Base-by-base conservation (phyloP, 108 stramenopile genomes). In the Seminavis robusta region DNA sequence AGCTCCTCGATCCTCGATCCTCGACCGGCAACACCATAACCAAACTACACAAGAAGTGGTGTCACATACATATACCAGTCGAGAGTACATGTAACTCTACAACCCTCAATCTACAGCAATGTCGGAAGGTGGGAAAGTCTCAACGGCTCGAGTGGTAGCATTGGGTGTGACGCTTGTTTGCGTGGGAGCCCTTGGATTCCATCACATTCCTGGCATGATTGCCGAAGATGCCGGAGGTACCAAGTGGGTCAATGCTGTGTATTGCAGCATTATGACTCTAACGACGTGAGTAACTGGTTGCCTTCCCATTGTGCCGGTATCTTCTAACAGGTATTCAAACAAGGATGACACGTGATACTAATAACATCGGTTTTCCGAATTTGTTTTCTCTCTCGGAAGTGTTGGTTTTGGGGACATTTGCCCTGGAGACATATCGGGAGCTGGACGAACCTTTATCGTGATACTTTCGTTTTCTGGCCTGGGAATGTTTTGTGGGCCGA, bases 391-490 rank as follows among this genome's bases (percentile, higher is more conserved):
- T 24, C 21, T 20, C 28, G 59, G 36, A 33, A 66, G 77, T 3
- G 65, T 76, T 39, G 74, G 80, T 25, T 81, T 68, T 52, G 74
- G 80, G 25, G 80, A 81, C 40, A 81, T 81, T 51, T 81, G 80
- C 46, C 80, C 80, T 0, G 55, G 50, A 23, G 43, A 76, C 20
- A 43, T 61, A 4, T 44, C 53, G 25, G 25, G 52, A 10, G 16
- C 53, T 4, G 80, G 80, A 36, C 24, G 51, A 46, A 20, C 74
- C 15, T 81, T 81, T 43, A 55, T 81, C 28, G 41, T 68, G 0
- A 16, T 60, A n/a, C 47, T 73, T 23, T 57, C 71, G 4, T 64
- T 81, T 24, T 49, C 32, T 56, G 80, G 80, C 20, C 51, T 81
- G 21, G 80, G 80, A 4, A 72, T 81, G 40, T 76, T 81, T 50